Conservation (phyloP, 1,284 basidiomycete genomes). For the Austroboletus novae-zelandiae region DNA sequence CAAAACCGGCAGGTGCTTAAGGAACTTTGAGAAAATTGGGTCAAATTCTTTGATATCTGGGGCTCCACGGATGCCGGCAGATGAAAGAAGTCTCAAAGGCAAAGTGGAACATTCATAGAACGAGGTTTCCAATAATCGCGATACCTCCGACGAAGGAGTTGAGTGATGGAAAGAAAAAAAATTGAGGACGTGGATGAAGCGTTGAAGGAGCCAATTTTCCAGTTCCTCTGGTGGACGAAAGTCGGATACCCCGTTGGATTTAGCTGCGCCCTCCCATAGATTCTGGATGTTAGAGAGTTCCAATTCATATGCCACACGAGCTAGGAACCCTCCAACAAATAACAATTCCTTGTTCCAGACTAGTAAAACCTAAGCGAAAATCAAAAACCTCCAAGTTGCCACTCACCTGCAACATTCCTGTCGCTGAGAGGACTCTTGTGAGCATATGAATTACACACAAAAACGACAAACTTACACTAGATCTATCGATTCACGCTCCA, state of each 20-base stretch:
- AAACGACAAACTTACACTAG: constrained; percentile 38
- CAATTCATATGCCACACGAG: constrained; percentile 83
- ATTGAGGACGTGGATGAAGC: constrained; percentile 80
- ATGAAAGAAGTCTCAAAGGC: constrained; percentile 77
- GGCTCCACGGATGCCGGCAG: constrained; percentile 71
- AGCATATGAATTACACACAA: constrained; percentile 1
- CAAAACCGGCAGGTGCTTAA: constrained; percentile 79
- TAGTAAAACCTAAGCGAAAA: constrained; percentile 24
- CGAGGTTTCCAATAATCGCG: constrained; percentile 70
- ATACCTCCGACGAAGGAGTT: constrained; percentile 87
- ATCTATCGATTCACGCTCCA: constrained; percentile 94
- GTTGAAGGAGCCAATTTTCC: constrained; percentile 51
- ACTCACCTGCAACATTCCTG: constrained; percentile 68
- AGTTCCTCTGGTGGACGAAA: constrained; percentile 40
- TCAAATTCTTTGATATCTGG: constrained; percentile 80
- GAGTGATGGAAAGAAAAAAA: constrained; percentile 89
- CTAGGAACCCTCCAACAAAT: constrained; percentile 79
- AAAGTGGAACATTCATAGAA: constrained; percentile 72
- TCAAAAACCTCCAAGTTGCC: neutral
- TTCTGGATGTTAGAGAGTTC: constrained; percentile 66
- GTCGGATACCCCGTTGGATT: constrained; percentile 18
- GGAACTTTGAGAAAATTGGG: constrained; percentile 69
- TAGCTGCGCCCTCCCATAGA: constrained; percentile 53
- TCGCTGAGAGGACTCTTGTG: constrained; percentile 46
- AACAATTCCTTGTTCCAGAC: constrained; percentile 90